Percentiles rank a stretch among this genome's conserved stretches.
Evolutionary conservation across 1,139 yeast genomes (phyloP).

Genomic region (Blastobotrys illinoisensis): DNA sequence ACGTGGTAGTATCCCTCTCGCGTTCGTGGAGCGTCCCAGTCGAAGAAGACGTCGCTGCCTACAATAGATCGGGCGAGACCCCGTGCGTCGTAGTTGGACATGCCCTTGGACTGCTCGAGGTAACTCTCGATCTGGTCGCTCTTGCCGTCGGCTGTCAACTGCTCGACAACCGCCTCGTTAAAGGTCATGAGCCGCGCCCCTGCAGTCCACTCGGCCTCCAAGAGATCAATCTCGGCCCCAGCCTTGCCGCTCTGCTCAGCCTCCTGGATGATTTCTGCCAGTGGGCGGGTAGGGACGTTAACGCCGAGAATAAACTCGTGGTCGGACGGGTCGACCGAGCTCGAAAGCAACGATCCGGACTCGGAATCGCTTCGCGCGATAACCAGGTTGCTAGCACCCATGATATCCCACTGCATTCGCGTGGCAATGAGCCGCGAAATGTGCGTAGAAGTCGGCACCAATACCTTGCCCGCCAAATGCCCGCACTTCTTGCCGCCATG

Average conservation of each 20-base stretch:
- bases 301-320: conserved; percentile 52
- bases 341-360: conserved; percentile 49
- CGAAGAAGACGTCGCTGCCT: conserved; percentile 38
- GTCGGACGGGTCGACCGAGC: conserved; percentile 51
- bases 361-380: conserved; percentile 62
- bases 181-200: conserved; percentile 42
- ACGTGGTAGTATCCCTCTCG: conserved; percentile 51
- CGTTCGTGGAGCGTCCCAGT: conserved; percentile 57
- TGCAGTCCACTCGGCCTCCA: conserved; percentile 44
- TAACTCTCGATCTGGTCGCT: conserved; percentile 32
- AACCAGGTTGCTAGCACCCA: conserved; percentile 53
- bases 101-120: conserved; percentile 27
- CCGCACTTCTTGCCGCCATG: conserved; percentile 67
- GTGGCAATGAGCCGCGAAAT: conserved; percentile 53
- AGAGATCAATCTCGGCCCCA: conserved; percentile 32
- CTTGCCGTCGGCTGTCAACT: conserved; percentile 31
- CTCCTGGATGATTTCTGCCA: conserved; percentile 42
- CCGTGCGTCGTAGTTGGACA: conserved; percentile 35
- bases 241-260: conserved; percentile 40
- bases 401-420: conserved; percentile 59
- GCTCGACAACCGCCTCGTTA: conserved; percentile 42
- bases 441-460: conserved; percentile 58
- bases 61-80: conserved; percentile 30
- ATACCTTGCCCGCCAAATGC: conserved; percentile 56
- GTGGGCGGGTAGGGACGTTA: conserved; percentile 39